A percentile compares a stretch with the other conserved stretches of the same genome.
phyloP scores from a whole-genome alignment of 2,329 filamentous ascomycete species.

The Aphanocladium album region DNA sequence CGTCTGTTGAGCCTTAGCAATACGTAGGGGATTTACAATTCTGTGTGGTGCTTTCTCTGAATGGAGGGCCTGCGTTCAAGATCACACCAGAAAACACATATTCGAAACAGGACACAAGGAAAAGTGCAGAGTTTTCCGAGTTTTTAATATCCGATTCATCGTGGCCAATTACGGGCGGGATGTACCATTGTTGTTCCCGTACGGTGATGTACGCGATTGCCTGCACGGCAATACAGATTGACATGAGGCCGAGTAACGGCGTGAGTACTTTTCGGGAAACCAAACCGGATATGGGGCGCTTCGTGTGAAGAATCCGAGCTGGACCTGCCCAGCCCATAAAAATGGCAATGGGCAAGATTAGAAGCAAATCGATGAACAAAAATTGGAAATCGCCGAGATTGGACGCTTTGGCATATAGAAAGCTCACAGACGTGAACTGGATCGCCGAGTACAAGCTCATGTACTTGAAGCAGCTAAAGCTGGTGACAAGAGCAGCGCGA shows the following conservation, averaged over 20 bases:
- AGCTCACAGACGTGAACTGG: constrained; percentile 95
- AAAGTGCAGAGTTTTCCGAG: constrained; percentile 88
- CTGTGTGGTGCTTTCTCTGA: constrained; percentile 70
- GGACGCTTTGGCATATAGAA: constrained; percentile 87
- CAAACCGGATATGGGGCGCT: constrained; percentile 85
- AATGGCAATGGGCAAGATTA: constrained; percentile 93
- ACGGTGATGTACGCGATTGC: constrained; percentile 69
- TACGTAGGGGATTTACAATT: constrained; percentile 59
- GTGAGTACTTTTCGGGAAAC: constrained; percentile 90
- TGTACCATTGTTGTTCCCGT: constrained; percentile 77
- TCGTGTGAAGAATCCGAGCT: constrained; percentile 68
- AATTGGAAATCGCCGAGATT: constrained; percentile 98
- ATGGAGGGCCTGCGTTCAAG: constrained; percentile 85
- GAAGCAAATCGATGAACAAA: constrained; percentile 84
- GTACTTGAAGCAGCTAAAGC: constrained; percentile 99
- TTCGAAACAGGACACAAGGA: constrained; percentile 87
- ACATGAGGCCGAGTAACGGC: constrained; percentile 83
- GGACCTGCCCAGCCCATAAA: constrained; percentile 99
- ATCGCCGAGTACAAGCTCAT: constrained; percentile 99
- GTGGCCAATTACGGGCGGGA: constrained; percentile 69
- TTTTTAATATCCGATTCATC: constrained; percentile 84
- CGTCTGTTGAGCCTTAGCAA: background rate
- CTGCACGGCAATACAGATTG: constrained; percentile 73
- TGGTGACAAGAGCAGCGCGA: constrained; percentile 90
- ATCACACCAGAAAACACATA: constrained; percentile 90